Conservation (phyloP, 306 rosid genomes). For the Prunus armeniaca region DNA sequence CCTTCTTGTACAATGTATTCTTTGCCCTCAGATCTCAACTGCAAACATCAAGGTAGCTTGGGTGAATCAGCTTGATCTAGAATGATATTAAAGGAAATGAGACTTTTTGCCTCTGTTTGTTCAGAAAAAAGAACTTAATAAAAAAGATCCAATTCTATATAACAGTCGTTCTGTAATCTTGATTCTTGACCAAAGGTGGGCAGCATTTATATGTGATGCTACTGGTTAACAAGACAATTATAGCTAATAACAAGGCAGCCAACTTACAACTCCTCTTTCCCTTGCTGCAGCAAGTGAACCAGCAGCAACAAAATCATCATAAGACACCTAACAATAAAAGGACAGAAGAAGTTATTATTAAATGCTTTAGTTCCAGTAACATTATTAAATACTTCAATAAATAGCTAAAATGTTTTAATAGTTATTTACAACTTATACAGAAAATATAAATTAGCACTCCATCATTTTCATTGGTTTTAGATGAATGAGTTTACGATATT, state of each 20-base stretch:
- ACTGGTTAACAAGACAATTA: neutral
- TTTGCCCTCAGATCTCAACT: slow-evolving; percentile 96
- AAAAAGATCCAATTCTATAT: no score
- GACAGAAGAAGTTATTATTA: neutral
- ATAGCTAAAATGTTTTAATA: neutral
- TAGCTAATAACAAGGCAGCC: slow-evolving; percentile 16
- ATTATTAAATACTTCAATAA: neutral
- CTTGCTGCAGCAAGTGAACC: slow-evolving; percentile 91
- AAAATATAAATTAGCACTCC: neutral
- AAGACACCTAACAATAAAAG: slow-evolving; percentile 64
- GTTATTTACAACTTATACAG: neutral
- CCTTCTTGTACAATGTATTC: slow-evolving; percentile 90
- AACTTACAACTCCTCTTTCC: slow-evolving; percentile 93
- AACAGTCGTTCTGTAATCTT: neutral
- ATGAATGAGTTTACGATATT: neutral
- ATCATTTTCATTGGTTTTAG: neutral
- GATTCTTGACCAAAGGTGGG: neutral
- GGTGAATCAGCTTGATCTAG: neutral
- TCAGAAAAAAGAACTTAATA: neutral
- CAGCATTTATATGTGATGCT: neutral
- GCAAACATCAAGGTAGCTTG: slow-evolving; percentile 31
- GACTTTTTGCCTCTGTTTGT: neutral
- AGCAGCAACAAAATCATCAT: slow-evolving; percentile 75
- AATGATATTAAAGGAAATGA: neutral
- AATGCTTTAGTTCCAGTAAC: neutral